These are phyloP conservation scores for Beauveria bassiana DNA, from an alignment of 2,329 filamentous ascomycete species.

Conservation along the genomic window DNA sequence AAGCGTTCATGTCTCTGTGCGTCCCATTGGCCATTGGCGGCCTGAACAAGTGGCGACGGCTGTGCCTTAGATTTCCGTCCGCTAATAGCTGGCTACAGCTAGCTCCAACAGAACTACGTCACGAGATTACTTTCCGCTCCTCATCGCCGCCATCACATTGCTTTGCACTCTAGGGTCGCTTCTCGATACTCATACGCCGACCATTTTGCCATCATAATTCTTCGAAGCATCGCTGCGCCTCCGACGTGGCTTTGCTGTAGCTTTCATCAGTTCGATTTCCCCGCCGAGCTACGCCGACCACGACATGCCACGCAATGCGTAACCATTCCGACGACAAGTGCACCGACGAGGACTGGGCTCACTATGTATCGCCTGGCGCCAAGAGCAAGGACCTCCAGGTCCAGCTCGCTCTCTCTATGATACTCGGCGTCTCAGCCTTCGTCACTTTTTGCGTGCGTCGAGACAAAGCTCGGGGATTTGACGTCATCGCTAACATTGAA, in stretches of 20 bases:
- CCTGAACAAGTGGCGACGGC: background rate
- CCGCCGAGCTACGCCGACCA: background rate
- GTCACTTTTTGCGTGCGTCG: slow-evolving; percentile 64
- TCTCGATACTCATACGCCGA: background rate
- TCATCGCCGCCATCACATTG: background rate
- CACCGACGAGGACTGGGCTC: slow-evolving; percentile 14
- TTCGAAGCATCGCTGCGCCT: background rate
- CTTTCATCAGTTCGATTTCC: background rate
- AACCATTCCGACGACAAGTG: slow-evolving; percentile 17
- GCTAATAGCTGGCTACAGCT: no score
- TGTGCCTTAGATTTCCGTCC: background rate
- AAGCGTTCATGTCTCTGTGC: background rate
- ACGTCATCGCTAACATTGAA: background rate
- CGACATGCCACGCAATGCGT: slow-evolving; percentile 13
- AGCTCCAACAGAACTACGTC: background rate
- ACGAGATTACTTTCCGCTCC: background rate
- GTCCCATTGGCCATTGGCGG: background rate
- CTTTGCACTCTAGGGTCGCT: background rate
- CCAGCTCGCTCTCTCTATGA: slow-evolving; percentile 65
- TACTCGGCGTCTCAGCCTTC: slow-evolving; percentile 64
- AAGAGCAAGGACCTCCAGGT: slow-evolving; percentile 42
- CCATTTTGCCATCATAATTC: background rate
- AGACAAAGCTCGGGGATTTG: background rate
- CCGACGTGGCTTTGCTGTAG: background rate
- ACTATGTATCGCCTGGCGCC: background rate